Evolutionary conservation across 2,329 filamentous ascomycete species (phyloP), one percentile per base, ranked within the genome.

Genomic region (Phaeomoniella chlamydospora): DNA sequence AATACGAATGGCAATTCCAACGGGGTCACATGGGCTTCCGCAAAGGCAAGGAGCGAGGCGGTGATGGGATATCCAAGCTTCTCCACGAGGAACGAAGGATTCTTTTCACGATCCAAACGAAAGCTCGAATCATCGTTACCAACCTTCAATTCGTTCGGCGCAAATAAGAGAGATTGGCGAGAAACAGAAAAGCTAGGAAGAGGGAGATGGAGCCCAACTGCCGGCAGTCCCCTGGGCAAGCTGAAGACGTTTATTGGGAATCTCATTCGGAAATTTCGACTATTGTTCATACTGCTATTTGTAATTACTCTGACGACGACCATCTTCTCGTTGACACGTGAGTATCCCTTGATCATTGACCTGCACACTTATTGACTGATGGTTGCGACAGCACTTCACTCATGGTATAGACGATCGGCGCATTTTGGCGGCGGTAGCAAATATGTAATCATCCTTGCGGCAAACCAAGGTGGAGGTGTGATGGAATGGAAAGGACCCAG

Each of bases 401-500:
- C 67, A 42, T 52, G 58, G 41, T 94, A 83, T 65, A 75, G 85
- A 49, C 71, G 82, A 59, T 70, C 79, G 33, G 63, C 77, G 22
- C 70, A 70, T 58, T 66, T 92, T 3, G 87, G 88, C 35, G 83
- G 83, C 34, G 90, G 90, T 14, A 77, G 79, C 52, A 96, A 94
- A 51, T 87, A 81, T 52, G 90, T 98, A 44, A 80, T 98, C 37
- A 86, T 98, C 43, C 67, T 96, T 14, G 87, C 82, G 15, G 87
- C 90, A 37, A 98, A 98, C 52, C 73, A 93, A 43, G 90, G 90
- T 34, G 90, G 90, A 40, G 90, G 90, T 49, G 90, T 98, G 5
- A 96, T 96, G 86, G 88, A 94, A 53, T 94, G 86, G 88, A 98
- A 98, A 58, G 88, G 88, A 0, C 82, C 88, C 14, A 74, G 87